Base-by-base conservation (phyloP, 192 early-diverging fungal species). In the Coemansia sp. region DNA sequence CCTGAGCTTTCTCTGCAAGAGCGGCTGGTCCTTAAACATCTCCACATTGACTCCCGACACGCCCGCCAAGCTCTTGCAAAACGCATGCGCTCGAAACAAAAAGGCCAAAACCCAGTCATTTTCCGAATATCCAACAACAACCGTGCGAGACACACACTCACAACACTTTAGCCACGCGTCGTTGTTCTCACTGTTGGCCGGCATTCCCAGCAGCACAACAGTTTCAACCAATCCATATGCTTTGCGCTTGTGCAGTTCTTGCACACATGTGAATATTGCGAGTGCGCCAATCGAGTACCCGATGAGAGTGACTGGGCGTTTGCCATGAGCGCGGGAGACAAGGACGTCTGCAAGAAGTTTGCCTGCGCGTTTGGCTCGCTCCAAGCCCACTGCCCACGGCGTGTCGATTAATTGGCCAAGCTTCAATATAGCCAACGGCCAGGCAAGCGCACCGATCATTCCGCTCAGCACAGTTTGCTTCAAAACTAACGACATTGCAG, bases 231-330 rank as follows among this genome's bases (percentile, higher is more conserved):
- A 56, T 12, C 85, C 87, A 68, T 76, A 81, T 0, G 73, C 81
- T 32, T 57, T 67, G 54, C 67, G 70, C 2, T 54, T 43, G 37
- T 73, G 68, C 27, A 91, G 83, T 65, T 89, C 86, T 58, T 83
- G 81, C 22, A 92, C 71, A 61, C 90, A 92, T 23, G 85, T 85
- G 57, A 84, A 89, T 43, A 92, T 86, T 6, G 85, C 75, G 48
- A 88, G 69, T 9, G 88, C 88, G 2, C 90, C 90, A 19, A 92
- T 73, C 1, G 88, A 90, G 73, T 84, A 90, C 19, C 88, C 90
- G 45, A 90, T 81, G 18, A 92, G 79, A 1, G 86, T 87, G 12
- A 88, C 87, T 22, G 90, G 90, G 3, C 90, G 81, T 53, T 85
- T 83, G 23, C 81, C 85, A 32, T 83, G 77, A 12, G 77, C 77